phyloP scores from a whole-genome alignment of 179 eudicot genomes.

The Gypsophila paniculata region DNA sequence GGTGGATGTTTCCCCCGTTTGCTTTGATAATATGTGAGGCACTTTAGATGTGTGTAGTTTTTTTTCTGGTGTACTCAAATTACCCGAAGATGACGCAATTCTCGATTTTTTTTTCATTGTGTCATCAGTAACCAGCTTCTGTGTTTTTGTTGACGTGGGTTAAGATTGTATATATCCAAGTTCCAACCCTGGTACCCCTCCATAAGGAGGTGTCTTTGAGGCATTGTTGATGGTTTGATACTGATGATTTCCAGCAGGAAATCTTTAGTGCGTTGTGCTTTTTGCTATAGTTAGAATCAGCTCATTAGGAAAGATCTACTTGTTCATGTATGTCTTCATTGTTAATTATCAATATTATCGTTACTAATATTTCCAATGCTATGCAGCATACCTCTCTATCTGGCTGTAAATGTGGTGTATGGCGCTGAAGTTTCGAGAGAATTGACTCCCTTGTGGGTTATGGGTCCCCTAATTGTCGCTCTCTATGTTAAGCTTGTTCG shows the following conservation, averaged over 20 bases:
- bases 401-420: constrained; percentile 55
- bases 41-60: no score
- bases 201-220: background rate
- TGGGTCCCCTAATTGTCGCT: constrained; percentile 63
- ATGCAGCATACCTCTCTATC: constrained; percentile 70
- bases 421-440: constrained; percentile 76
- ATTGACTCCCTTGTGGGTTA: constrained; percentile 76
- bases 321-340: background rate
- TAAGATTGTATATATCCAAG: background rate
- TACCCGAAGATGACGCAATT: no score
- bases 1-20: no score
- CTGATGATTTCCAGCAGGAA: no score
- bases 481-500: constrained; percentile 58
- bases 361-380: constrained; percentile 1
- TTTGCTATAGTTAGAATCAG: no score
- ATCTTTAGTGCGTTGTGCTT: no score
- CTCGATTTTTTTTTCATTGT: no score
- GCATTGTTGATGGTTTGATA: background rate
- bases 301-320: no score
- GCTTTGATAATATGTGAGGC: no score
- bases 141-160: no score
- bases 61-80: no score
- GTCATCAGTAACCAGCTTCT: background rate
- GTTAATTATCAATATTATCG: background rate
- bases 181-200: background rate